A percentile compares a stretch with the other conserved stretches of the same genome.
Conservation (phyloP, 352 stramenopile genomes). For the Phytophthora foliorum region DNA sequence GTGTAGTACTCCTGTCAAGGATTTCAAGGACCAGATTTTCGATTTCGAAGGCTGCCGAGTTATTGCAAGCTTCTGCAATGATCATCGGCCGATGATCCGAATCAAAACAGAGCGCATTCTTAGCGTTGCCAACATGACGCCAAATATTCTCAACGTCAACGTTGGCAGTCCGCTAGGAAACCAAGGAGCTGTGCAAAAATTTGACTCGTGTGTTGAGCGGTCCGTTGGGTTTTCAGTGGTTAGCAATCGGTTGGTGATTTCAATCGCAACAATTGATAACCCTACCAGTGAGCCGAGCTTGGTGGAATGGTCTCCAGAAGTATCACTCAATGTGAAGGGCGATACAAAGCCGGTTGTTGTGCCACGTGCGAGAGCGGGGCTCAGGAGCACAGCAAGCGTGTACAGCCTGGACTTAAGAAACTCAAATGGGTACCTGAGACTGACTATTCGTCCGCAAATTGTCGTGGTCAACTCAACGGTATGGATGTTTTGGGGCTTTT, state of each 20-base stretch:
- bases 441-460: slow-evolving; percentile 58
- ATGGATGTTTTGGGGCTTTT: slow-evolving; percentile 5
- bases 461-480: slow-evolving; percentile 75
- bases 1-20: slow-evolving; percentile 17
- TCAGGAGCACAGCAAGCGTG: slow-evolving; percentile 31
- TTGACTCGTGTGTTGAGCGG: slow-evolving; percentile 30
- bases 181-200: slow-evolving; percentile 16
- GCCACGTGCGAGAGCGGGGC: slow-evolving; percentile 4
- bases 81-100: slow-evolving; percentile 38
- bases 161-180: slow-evolving; percentile 28
- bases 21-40: slow-evolving; percentile 47
- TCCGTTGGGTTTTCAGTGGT: slow-evolving; percentile 36
- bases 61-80: slow-evolving; percentile 21
- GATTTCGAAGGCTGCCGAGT: slow-evolving; percentile 44
- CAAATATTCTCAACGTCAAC: slow-evolving; percentile 26
- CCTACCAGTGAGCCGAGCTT: neutral
- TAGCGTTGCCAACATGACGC: slow-evolving; percentile 45
- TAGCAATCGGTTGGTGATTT: slow-evolving; percentile 36
- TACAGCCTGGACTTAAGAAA: slow-evolving; percentile 54
- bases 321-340: slow-evolving; percentile 41
- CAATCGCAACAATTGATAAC: slow-evolving; percentile 30
- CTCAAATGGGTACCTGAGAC: slow-evolving; percentile 36
- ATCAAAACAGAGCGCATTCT: slow-evolving; percentile 47
- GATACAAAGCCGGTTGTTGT: slow-evolving; percentile 47
- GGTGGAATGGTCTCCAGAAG: slow-evolving; percentile 42